Evolutionary conservation across 2,329 filamentous ascomycete species (phyloP), one percentile per base, ranked within the genome.

Genomic region (Neopestalotiopsis sp.): DNA sequence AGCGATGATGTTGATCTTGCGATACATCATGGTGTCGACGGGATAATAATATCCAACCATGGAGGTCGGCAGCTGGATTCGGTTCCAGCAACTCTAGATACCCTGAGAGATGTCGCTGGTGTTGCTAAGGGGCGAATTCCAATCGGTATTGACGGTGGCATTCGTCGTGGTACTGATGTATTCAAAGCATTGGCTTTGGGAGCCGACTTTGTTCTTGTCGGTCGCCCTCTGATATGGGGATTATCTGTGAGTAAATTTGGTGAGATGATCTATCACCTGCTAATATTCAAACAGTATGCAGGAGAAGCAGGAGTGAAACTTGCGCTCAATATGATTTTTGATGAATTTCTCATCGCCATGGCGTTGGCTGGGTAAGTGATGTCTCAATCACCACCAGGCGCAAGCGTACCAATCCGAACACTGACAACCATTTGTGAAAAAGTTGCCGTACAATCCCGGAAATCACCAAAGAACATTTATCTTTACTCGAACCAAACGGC

Each of bases 111-210:
- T 67, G 83, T 86, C 69, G 83, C 84, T 42, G 82, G 84, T 1
- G 83, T 81, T 10, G 83, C 83, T 2, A 80, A 84, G 13, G 82
- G 82, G 0, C 79, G 77, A 65, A 81, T 86, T 12, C 77, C 77
- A 1, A 78, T 86, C 20, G 81, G 82, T 42, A 73, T 87, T 14
- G 86, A 88, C 68, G 83, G 85, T 6, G 85, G 86, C 1, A 82
- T 87, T 40, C 73, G 85, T 14, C 79, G 82, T 49, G 85, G 85
- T 0, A 83, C 81, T 3, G 85, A 88, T 71, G 81, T 87, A n/a
- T 87, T 87, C 79, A 86, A 86, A 70, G 85, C 85, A 2, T 71
- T 88, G 2, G 84, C 84, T 0, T 75, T 88, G 4, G 86, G 85
- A 2, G 86, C 85, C 0, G 79, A 86, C 66, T 83, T 81, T 69